Evolutionary conservation across 2,329 filamentous ascomycete species (phyloP), one percentile per base, ranked within the genome.

Genomic region (Fusarium decemcellulare): DNA sequence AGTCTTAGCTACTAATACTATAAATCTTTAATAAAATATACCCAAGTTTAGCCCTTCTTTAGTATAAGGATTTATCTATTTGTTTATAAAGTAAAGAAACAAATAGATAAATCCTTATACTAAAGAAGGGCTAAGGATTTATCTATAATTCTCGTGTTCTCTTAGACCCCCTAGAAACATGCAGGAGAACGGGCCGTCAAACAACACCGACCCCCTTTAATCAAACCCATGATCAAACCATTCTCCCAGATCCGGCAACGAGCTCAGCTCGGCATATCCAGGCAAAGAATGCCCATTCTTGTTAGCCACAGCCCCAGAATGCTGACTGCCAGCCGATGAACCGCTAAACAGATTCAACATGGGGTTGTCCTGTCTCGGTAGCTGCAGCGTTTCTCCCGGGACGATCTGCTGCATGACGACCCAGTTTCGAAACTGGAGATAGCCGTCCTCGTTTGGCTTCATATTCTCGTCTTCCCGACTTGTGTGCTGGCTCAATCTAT

Each of bases 341-440:
- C 39, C 54, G 2, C 58, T 50, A 29, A 59, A 47, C 0, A 43
- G 11, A 11, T 46, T 52, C 11, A 48, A 4, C 30, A 51, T 42
- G 15, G 43, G 18, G 14, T 60, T 51, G 6, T 67, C 65, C 10
- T 71, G 59, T 5, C 46, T 42, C 14, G 53, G 59, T 1, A 60
- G n/a, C 27, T 59, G 52, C 12, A 67, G n/a, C 15, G 50, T 27
- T 30, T 72, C 70, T 9, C 58, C 55, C 2, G 70, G 61, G 6
- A 65, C 48, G 39, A 68, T 54, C 37, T 71, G 67, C 34, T 72
- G 71, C 61, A 65, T 55, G 1, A 67, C 63, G 4, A 68, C 72
- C 72, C 70, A 74, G 18, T 68, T 65, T 27, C 62, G 59, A 61
- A 74, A 74, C 40, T 71, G 65, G 9, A 52, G 36, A 32, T 74